Base-by-base conservation (phyloP, 139 green algal genomes). In the Chlamydomonas sphaeroides region DNA sequence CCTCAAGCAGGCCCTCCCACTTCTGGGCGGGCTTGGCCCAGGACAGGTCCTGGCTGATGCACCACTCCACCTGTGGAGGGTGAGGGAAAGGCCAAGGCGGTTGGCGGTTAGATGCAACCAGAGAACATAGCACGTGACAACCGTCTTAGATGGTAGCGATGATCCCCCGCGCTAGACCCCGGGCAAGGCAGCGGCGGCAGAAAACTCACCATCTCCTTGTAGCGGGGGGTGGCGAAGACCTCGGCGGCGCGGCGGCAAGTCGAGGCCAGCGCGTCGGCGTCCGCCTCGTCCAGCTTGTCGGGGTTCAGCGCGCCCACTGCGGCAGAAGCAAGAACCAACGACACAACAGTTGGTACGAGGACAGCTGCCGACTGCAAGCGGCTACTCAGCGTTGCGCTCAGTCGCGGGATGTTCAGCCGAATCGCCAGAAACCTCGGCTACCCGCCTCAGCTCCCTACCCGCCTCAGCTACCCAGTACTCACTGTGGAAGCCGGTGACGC, bases 401-500 rank as follows among this genome's bases (percentile, higher is more conserved):
- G n/a, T n/a, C n/a, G n/a, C n/a, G n/a, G n/a, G n/a, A n/a, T n/a
- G n/a, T n/a, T n/a, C n/a, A n/a, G n/a, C n/a, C n/a, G n/a, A n/a
- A n/a, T n/a, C n/a, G n/a, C n/a, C 23, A 65, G 7, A 33, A 30
- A 30, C 30, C 61, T n/a, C n/a, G 30, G 6, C 61, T 25, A 68
- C 61, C 39, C 7, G 39, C 61, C 23, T 18, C 28, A 11, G 6
- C 6, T 30, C 15, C 57, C 30, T n/a, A 30, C 28, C 61, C 8
- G 5, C 61, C 61, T 17, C 18, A n/a, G n/a, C n/a, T n/a, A n/a
- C n/a, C n/a, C n/a, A n/a, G 45, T 14, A 80, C 72, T 80, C 36
- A 80, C 72, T 97, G 85, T 99, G 97, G 95, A 99, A 99, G 77
- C 97, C 97, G n/a, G 97, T 99, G 56, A 97, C 91, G 42, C 96